phyloP scores from a whole-genome alignment of 345 rosid species.

The Garcia nutans region DNA sequence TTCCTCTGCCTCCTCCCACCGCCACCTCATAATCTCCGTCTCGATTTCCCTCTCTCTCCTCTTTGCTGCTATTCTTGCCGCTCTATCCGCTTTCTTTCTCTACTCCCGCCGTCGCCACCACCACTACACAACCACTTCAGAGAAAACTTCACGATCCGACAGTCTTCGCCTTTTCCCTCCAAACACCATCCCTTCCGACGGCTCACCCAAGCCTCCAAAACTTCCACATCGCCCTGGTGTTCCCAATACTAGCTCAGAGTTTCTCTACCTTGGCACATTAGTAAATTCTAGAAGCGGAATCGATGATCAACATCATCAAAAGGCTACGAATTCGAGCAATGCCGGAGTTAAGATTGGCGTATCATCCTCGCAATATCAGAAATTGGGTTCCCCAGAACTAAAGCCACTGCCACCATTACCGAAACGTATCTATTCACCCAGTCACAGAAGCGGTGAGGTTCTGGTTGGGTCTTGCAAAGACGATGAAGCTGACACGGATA shows the following conservation, averaged over 20 bases:
- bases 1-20: constrained; percentile 23
- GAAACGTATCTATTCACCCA: constrained; percentile 41
- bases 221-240: constrained; percentile 25
- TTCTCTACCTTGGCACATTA: constrained; percentile 80
- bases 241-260: constrained; percentile 61
- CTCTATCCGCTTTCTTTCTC: constrained; percentile 42
- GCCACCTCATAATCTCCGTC: constrained; percentile 33
- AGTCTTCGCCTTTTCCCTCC: constrained; percentile 70
- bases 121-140: constrained; percentile 28
- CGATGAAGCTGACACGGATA: constrained; percentile 36
- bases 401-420: constrained; percentile 91
- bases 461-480: constrained; percentile 29
- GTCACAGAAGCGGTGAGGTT: constrained; percentile 41
- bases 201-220: constrained; percentile 30
- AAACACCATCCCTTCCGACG: constrained; percentile 59
- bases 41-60: constrained; percentile 56
- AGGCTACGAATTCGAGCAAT: constrained; percentile 32
- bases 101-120: constrained; percentile 35
- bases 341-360: constrained; percentile 44
- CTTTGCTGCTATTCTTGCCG: constrained; percentile 47
- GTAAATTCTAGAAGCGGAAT: constrained; percentile 43
- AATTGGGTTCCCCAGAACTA: constrained; percentile 87
- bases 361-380: constrained; percentile 42
- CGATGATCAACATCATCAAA: constrained; percentile 30
- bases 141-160: constrained; percentile 49